Evolutionary conservation across 192 early-diverging fungal genomes (phyloP).

Genomic region (Gaertneriomyces sp.): DNA sequence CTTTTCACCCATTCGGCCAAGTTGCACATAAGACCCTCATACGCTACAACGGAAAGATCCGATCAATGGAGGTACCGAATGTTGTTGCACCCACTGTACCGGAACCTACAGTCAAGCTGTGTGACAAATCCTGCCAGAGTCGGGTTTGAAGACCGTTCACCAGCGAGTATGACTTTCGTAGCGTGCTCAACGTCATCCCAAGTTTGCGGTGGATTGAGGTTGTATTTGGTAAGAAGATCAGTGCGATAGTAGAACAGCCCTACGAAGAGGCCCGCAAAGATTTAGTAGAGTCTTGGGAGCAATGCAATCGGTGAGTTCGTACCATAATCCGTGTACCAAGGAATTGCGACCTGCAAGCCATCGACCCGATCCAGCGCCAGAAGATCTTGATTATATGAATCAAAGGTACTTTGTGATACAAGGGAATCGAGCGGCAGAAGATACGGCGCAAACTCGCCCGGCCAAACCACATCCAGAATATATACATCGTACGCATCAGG

Average conservation of each 20-base stretch:
- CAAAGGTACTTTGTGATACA: neutral
- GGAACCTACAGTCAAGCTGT: constrained; percentile 8
- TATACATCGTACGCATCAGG: constrained; percentile 11
- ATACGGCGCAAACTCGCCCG: constrained; percentile 2
- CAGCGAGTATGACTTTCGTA: neutral
- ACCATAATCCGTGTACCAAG: constrained; percentile 6
- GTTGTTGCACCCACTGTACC: too few relatives aligned
- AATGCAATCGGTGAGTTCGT: too few relatives aligned
- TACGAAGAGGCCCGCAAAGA: too few relatives aligned
- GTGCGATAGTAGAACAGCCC: constrained; percentile 15
- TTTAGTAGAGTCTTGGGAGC: too few relatives aligned
- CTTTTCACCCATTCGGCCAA: constrained; percentile 9
- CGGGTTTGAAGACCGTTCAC: neutral
- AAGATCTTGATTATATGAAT: constrained; percentile 2
- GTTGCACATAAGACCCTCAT: constrained; percentile 12
- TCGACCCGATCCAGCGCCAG: neutral
- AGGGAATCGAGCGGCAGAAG: neutral
- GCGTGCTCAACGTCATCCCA: constrained; percentile 8
- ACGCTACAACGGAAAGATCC: too few relatives aligned
- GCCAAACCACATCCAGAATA: constrained; percentile 11
- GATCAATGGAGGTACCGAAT: too few relatives aligned
- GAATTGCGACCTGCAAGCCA: constrained; percentile 3
- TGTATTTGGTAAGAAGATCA: constrained; percentile 10
- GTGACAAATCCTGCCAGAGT: neutral
- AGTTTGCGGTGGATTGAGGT: neutral